Evolutionary conservation across 805 yeast genomes (phyloP).

Genomic region (Naumovozyma dairenensis): DNA sequence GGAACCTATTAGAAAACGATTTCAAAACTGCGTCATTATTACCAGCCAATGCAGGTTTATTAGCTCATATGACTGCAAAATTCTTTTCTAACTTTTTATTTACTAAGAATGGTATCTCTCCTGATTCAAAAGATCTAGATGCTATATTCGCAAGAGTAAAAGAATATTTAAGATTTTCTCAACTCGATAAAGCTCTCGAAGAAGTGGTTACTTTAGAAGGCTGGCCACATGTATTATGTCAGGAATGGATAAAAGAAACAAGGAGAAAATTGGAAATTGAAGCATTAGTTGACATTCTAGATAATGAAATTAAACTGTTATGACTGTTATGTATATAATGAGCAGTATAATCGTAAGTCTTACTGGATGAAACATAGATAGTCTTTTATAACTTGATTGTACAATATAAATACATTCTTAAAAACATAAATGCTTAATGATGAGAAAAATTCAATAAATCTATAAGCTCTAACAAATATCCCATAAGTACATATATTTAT

Average conservation of each 20-base stretch:
- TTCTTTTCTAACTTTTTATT: conserved; percentile 67
- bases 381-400: no score
- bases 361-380: no score
- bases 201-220: conserved; percentile 86
- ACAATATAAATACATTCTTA: no score
- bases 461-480: no score
- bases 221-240: conserved; percentile 82
- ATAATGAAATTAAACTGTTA: conserved; percentile 49
- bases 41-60: conserved; percentile 92
- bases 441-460: no score
- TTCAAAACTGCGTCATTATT: conserved; percentile 79
- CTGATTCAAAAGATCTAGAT: conserved; percentile 72
- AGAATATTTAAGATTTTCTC: conserved; percentile 60
- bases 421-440: no score
- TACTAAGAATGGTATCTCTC: conserved; percentile 68
- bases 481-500: no score
- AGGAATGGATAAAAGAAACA: conserved; percentile 85
- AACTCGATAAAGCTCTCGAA: conserved; percentile 81
- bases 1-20: conserved; percentile 75
- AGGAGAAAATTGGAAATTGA: conserved; percentile 85
- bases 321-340: conserved; percentile 9
- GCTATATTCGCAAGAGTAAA: conserved; percentile 80
- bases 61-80: conserved; percentile 80
- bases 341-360: no score
- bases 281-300: conserved; percentile 61